Evolutionary conservation across 768 basidiomycete species (phyloP), one percentile per base, ranked within the genome.

Genomic region (Hemileccinum rubropunctum): DNA sequence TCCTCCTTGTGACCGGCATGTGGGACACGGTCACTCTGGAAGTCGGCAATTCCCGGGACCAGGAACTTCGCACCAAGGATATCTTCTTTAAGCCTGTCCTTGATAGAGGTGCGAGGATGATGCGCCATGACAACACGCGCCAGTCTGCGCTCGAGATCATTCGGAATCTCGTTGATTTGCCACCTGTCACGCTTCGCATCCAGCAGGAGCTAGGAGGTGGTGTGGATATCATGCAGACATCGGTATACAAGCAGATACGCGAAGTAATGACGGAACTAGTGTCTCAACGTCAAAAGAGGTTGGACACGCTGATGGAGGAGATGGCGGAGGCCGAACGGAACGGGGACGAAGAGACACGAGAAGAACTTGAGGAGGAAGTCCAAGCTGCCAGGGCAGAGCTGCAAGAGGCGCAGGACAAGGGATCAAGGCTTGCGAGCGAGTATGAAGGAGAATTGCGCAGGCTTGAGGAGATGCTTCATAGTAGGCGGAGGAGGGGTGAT

Each of bases 1-100:
- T 82, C 30, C 61, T 76, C 15, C 72, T 82, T 26, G 73, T 74
- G 47, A 80, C 81, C 2, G 77, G 71, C 23, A 79, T 76, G 76
- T 81, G 80, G 79, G 72, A 68, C 15, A 58, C 66, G 15, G 69
- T 76, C 32, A 60, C 59, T 6, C 46, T 45, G 7, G 66, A 67
- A 14, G 54, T 71, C 4, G 75, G 72, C 9, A 38, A 62, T 18
- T 58, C 64, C 11, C 64, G 81, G 27, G 74, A 81, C 48, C 37
- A 40, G 18, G 79, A 82, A 51, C 72, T 82, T 4, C 57, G 57
- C 18, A 52, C 41, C 28, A 66, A 71, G 47, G 66, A 67, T n/a
- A 69, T 69, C 5, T 82, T 81, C 62, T 82, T 80, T 64, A 77
- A 77, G 38, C 70, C 72, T 1, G 74, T 73, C 2, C 62, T 82